Evolutionary conservation across 2,329 filamentous ascomycete genomes (phyloP).

Genomic region (Cladosporium sp.): DNA sequence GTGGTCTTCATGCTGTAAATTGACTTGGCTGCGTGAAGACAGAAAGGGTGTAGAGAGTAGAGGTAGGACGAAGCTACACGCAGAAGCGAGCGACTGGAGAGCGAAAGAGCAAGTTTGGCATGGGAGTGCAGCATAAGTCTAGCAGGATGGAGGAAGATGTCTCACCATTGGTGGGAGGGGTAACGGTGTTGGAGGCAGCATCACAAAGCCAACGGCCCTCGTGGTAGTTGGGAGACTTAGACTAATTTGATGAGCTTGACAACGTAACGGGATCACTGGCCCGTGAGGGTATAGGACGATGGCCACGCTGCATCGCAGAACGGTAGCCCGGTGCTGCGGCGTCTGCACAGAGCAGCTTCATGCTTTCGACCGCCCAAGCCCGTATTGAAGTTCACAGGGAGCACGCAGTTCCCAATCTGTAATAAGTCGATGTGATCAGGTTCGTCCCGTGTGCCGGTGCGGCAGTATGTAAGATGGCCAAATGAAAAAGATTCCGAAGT

Average conservation of each 20-base stretch:
- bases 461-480: not conserved
- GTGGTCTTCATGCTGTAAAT: constrained; percentile 18
- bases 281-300: not conserved
- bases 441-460: not conserved
- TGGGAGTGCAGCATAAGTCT: constrained; percentile 11
- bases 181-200: constrained; percentile 10
- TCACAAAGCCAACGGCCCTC: constrained; percentile 2
- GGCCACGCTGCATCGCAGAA: not conserved
- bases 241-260: constrained; percentile 6
- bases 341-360: not conserved
- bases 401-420: not conserved
- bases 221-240: constrained; percentile 9
- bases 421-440: not conserved
- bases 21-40: constrained; percentile 18
- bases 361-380: not conserved
- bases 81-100: constrained; percentile 19
- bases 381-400: not conserved
- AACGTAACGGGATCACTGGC: not conserved
- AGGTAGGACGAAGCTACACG: constrained; percentile 20
- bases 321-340: not conserved
- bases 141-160: constrained; percentile 15
- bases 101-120: constrained; percentile 7
- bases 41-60: constrained; percentile 3
- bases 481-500: not conserved
- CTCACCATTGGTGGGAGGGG: constrained; percentile 14